Evolutionary conservation across 768 basidiomycete genomes (phyloP).

Genomic region (Astraeus odoratus): DNA sequence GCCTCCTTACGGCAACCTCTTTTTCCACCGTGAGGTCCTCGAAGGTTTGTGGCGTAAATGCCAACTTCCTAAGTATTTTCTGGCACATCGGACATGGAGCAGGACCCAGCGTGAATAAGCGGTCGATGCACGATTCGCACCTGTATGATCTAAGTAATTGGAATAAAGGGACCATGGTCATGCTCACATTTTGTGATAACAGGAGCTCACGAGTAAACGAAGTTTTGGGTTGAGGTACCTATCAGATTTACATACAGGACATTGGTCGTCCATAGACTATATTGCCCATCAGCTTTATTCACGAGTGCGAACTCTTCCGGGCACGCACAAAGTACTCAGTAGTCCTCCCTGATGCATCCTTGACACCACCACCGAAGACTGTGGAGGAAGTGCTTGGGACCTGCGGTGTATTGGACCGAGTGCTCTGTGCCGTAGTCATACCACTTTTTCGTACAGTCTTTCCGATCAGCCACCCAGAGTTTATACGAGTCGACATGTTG

Average conservation of each 20-base stretch:
- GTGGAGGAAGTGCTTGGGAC: conserved; percentile 68
- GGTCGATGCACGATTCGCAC: conserved; percentile 98
- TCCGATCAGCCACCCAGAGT: conserved; percentile 56
- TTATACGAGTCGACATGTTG: conserved; percentile 28
- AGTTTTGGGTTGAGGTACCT: conserved; percentile 93
- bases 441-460: conserved; percentile 70
- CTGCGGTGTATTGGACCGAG: conserved; percentile 61
- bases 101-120: conserved; percentile 90
- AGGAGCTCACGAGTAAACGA: conserved; percentile 87
- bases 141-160: conserved; percentile 34
- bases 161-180: not conserved
- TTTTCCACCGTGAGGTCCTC: conserved; percentile 91
- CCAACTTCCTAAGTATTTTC: conserved; percentile 80
- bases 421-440: conserved; percentile 33
- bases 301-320: not conserved
- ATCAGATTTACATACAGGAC: conserved; percentile 96
- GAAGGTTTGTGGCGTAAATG: conserved; percentile 94
- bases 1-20: conserved; percentile 82
- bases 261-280: conserved; percentile 87
- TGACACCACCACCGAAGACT: conserved; percentile 77
- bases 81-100: conserved; percentile 94
- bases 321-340: conserved; percentile 70
- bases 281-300: conserved; percentile 7
- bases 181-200: conserved; percentile 95
- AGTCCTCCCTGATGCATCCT: conserved; percentile 78